Base-by-base conservation (phyloP, 2,329 filamentous ascomycete genomes). In the Aspergillus ochraceus region DNA sequence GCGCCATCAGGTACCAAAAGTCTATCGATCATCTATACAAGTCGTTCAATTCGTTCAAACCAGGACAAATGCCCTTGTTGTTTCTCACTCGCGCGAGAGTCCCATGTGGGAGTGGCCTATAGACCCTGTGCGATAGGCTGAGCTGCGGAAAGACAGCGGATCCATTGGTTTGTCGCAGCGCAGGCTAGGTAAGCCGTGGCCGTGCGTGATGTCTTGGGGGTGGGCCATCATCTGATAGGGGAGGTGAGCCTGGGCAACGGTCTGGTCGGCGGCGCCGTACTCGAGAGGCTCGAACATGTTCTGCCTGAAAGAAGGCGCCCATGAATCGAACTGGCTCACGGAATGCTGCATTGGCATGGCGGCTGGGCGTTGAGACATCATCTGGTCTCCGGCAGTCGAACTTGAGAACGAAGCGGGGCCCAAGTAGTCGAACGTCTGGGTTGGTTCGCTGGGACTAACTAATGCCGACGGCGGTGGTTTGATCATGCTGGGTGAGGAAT, bases 251-350 rank as follows among this genome's bases (percentile, higher is more conserved):
- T 68, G 71, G 17, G 66, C 46, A 19, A 75, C 55, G 5, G 68
- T 53, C 49, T 72, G 72, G 20, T 55, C 61, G 30, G 61, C 47
- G 2, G 65, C 42, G 9, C 56, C 60, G 59, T 73, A 77, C 11
- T 74, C 72, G 6, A 75, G 65, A 0, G 73, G 61, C 19, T 64
- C 65, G 66, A 74, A 77, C 46, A 75, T 62, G 30, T 69, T 68
- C 22, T 70, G 70, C n/a, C 74, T 69, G 62, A 74, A 76, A 5
- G 69, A 60, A 0, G 73, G 67, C 8, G 66, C 61, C 74, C 74
- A 77, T 10, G 65, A 32, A 11, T 74, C 65, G 51, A 69, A 74
- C 11, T 71, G 64, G 26, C 60, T 61, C 12, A 63, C 20, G 3
- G 65, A 55, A 3, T 65, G 61, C 22, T 66, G 64, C 62, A 69